phyloP scores from a whole-genome alignment of 164 flowering plant species.

The Vitis cinerea region DNA sequence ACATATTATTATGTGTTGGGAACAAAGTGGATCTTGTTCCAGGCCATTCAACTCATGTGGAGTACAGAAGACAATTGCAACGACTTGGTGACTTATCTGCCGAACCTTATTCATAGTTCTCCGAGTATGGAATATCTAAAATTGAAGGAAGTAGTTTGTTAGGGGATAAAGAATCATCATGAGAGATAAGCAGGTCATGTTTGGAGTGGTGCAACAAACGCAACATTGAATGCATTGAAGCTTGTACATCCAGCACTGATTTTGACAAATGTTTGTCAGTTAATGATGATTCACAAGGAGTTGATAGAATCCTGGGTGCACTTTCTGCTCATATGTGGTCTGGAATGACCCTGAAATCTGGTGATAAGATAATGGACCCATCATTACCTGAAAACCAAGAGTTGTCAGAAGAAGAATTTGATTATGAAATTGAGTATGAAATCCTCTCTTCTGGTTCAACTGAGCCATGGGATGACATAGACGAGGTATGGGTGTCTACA shows the following conservation, averaged over 20 bases:
- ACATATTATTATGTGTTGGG: constrained; percentile 81
- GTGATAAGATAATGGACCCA: constrained; percentile 51
- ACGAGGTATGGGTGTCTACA: constrained; percentile 62
- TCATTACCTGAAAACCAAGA: constrained; percentile 55
- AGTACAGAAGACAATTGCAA: constrained; percentile 64
- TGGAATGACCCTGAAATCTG: constrained; percentile 87
- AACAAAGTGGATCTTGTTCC: constrained; percentile 93
- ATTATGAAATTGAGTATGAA: constrained; percentile 81
- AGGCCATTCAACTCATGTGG: constrained; percentile 79
- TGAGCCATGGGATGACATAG: constrained; percentile 76
- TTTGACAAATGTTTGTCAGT: constrained; percentile 92
- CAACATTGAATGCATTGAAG: constrained; percentile 83
- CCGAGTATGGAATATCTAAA: constrained; percentile 70
- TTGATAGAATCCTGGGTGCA: constrained; percentile 77
- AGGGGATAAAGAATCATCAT: constrained; percentile 58
- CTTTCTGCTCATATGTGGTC: constrained; percentile 99
- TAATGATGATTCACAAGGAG: constrained; percentile 92
- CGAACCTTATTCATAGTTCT: constrained; percentile 35
- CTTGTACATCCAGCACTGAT: constrained; percentile 85
- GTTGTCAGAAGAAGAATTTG: constrained; percentile 77
- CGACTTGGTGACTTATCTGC: constrained; percentile 35
- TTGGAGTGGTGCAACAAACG: constrained; percentile 79
- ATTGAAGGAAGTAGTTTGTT: constrained; percentile 76
- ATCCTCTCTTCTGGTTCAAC: constrained; percentile 73
- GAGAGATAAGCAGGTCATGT: constrained; percentile 58